Percentiles rank a stretch among this genome's conserved stretches.
These are phyloP conservation scores for Tuctoria greenei DNA, from an alignment of 176 grass and related monocot genomes.

Conservation along the genomic window DNA sequence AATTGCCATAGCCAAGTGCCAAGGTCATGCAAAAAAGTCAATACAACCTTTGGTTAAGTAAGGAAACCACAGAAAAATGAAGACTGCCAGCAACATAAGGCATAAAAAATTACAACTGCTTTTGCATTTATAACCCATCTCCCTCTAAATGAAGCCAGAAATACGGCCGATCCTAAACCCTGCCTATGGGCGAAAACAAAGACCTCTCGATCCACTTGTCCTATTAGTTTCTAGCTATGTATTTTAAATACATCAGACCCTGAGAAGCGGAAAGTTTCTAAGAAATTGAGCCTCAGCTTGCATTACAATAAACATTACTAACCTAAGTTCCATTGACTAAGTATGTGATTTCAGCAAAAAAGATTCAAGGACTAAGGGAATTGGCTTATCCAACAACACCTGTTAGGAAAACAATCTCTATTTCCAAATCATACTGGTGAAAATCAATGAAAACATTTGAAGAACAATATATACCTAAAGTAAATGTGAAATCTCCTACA, in stretches of 20 bases:
- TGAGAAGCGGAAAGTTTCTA: neutral
- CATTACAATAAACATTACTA: neutral
- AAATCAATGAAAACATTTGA: neutral
- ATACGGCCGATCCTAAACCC: neutral
- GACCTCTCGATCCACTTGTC: neutral
- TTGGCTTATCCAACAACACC: neutral
- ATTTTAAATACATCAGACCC: neutral
- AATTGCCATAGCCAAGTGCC: neutral
- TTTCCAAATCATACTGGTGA: neutral
- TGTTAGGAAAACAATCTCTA: neutral
- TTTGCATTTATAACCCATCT: neutral
- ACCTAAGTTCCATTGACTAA: neutral
- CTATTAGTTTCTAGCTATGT: neutral
- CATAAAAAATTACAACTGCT: neutral
- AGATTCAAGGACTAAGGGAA: neutral
- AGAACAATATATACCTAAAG: neutral
- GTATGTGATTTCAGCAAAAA: slow-evolving; percentile 8
- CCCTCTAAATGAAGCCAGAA: neutral
- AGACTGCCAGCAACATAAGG: neutral
- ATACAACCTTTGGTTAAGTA: neutral
- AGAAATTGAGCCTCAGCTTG: neutral
- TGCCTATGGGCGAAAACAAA: neutral
- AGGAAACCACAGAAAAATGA: neutral
- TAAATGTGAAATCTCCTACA: neutral
- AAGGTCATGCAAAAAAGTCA: neutral